A percentile compares a stretch with the other conserved stretches of the same genome.
Conservation (phyloP, 2,329 filamentous ascomycete species). For the Didymella lethalis region DNA sequence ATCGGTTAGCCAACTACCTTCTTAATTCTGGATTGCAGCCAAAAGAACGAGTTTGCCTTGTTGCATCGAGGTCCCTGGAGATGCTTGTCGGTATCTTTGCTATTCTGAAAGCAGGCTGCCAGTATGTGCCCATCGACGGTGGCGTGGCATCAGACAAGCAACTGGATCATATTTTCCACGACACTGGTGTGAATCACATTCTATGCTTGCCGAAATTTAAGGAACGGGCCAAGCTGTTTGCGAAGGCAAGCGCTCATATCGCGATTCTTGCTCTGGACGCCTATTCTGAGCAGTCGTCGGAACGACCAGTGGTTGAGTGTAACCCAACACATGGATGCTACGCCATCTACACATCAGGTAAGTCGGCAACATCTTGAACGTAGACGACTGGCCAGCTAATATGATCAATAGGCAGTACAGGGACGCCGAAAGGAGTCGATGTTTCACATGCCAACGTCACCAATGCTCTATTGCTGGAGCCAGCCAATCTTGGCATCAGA, state of each 20-base stretch:
- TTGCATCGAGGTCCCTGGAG: slow-evolving; percentile 64
- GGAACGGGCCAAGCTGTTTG: slow-evolving; percentile 34
- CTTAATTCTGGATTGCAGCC: slow-evolving; percentile 38
- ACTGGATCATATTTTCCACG: slow-evolving; percentile 59
- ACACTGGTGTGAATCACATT: slow-evolving; percentile 57
- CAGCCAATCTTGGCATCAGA: slow-evolving; percentile 61
- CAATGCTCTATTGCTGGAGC: slow-evolving; percentile 61
- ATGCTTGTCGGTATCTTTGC: slow-evolving; percentile 67
- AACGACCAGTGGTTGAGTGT: slow-evolving; percentile 29
- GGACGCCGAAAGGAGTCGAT: slow-evolving; percentile 66
- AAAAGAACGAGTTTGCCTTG: slow-evolving; percentile 61
- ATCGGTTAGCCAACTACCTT: slow-evolving; percentile 27
- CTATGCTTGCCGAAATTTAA: slow-evolving; percentile 56
- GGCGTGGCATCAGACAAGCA: slow-evolving; percentile 49
- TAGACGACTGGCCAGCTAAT: slow-evolving; percentile 10
- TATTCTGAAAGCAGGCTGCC: slow-evolving; percentile 64
- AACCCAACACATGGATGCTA: slow-evolving; percentile 42
- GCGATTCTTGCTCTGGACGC: slow-evolving; percentile 27
- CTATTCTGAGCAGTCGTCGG: slow-evolving; percentile 25
- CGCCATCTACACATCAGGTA: slow-evolving; percentile 62
- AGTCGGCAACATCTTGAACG: background rate
- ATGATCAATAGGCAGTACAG: slow-evolving; percentile 57
- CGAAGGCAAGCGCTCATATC: slow-evolving; percentile 23
- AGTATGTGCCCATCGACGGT: slow-evolving; percentile 68
- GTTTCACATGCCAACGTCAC: slow-evolving; percentile 64